Percentiles rank a stretch among this genome's conserved stretches.
Evolutionary conservation across 2,329 filamentous ascomycete species (phyloP).

Genomic region (Lasiodiplodia sp.): DNA sequence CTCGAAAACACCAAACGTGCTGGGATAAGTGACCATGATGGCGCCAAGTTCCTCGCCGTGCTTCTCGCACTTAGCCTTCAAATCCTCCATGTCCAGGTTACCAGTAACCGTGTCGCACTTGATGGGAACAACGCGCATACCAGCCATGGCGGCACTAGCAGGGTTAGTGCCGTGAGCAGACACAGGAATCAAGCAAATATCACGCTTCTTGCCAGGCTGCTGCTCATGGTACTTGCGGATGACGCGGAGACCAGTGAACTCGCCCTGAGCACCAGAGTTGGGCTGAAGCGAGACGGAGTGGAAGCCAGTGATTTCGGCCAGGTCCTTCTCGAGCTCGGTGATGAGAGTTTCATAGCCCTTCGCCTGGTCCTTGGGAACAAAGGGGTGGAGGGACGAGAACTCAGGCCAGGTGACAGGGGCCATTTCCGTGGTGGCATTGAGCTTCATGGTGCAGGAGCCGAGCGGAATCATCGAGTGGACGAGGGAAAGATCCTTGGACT

Average conservation of each 20-base stretch:
- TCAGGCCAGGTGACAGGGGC: constrained; percentile 78
- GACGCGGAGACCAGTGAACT: constrained; percentile 87
- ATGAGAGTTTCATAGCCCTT: constrained; percentile 76
- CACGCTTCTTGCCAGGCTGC: constrained; percentile 72
- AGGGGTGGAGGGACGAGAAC: constrained; percentile 83
- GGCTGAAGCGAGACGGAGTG: constrained; percentile 88
- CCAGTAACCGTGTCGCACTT: constrained; percentile 89
- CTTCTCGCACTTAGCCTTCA: constrained; percentile 88
- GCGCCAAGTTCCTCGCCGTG: constrained; percentile 84
- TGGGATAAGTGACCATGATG: constrained; percentile 97
- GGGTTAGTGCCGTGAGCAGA: constrained; percentile 97
- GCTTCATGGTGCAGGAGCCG: constrained; percentile 98
- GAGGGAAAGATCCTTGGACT: constrained; percentile 92
- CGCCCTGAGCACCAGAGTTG: constrained; percentile 94
- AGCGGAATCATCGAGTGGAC: constrained; percentile 98
- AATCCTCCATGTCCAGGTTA: constrained; percentile 85
- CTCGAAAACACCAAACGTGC: constrained; percentile 94
- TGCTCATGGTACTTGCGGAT: constrained; percentile 85
- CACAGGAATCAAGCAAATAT: constrained; percentile 93
- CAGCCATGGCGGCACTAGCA: constrained; percentile 92
- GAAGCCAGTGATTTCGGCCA: constrained; percentile 87
- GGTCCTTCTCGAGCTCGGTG: constrained; percentile 73
- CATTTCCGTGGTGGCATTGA: constrained; percentile 95
- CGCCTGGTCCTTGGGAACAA: constrained; percentile 69
- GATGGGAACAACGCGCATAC: constrained; percentile 90